Evolutionary conservation across 2,329 filamentous ascomycete species (phyloP).

Genomic region (Colletotrichum gigasporum): DNA sequence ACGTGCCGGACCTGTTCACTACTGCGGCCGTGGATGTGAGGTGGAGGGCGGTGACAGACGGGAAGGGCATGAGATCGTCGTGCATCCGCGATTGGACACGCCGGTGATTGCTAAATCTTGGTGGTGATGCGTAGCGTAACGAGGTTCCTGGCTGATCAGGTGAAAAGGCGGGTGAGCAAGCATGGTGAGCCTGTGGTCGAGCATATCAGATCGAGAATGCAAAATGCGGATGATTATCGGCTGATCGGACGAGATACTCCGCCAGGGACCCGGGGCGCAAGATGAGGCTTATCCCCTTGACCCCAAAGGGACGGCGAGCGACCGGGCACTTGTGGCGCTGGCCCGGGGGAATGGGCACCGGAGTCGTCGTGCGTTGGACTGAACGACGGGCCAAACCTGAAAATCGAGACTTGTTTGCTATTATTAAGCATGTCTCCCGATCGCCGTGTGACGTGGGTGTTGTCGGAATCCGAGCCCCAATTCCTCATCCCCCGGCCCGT

Average conservation of each 20-base stretch:
- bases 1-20: neutral
- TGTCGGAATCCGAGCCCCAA: neutral
- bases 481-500: neutral
- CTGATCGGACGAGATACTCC: constrained; percentile 25
- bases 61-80: neutral
- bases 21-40: neutral
- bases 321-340: constrained; percentile 6
- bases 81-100: neutral
- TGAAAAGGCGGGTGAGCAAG: neutral
- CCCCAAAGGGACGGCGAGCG: too few relatives aligned
- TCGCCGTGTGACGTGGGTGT: neutral
- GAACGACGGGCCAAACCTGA: neutral
- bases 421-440: neutral
- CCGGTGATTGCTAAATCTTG: neutral
- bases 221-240: neutral
- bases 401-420: too few relatives aligned
- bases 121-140: neutral
- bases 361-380: neutral
- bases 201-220: neutral
- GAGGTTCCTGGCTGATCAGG: neutral
- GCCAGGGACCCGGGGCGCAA: neutral
- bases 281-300: constrained; percentile 28
- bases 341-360: constrained; percentile 17
- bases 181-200: neutral
- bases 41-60: neutral